Evolutionary conservation across 768 basidiomycete genomes (phyloP).

Genomic region (Auricularia cornea): DNA sequence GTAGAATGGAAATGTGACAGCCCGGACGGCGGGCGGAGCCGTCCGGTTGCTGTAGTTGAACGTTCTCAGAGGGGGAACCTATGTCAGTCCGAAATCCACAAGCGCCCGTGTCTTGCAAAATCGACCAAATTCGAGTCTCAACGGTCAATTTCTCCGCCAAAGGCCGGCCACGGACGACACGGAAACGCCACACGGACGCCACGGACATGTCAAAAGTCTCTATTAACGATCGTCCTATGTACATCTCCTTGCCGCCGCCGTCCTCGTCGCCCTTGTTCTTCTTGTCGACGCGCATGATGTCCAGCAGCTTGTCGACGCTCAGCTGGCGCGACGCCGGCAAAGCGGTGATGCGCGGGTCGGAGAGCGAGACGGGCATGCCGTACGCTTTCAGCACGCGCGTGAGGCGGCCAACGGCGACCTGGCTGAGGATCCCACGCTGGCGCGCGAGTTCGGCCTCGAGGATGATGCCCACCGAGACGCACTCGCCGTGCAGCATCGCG

Average conservation of each 20-base stretch:
- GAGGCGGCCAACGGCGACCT: slow-evolving; percentile 88
- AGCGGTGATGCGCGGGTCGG: slow-evolving; percentile 67
- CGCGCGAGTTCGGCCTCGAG: slow-evolving; percentile 92
- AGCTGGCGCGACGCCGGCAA: slow-evolving; percentile 65
- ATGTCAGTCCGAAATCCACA: too few relatives aligned
- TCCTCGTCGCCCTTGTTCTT: slow-evolving; percentile 91
- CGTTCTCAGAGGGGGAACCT: too few relatives aligned
- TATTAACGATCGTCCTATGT: too few relatives aligned
- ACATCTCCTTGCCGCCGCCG: slow-evolving; percentile 86
- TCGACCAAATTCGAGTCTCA: too few relatives aligned
- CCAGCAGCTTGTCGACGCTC: slow-evolving; percentile 72
- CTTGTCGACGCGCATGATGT: slow-evolving; percentile 96
- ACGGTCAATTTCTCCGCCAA: too few relatives aligned
- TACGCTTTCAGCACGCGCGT: slow-evolving; percentile 83
- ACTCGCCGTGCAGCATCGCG: slow-evolving; percentile 91
- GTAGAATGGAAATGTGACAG: too few relatives aligned
- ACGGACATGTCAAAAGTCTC: too few relatives aligned
- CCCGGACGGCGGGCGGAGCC: too few relatives aligned
- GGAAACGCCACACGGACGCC: too few relatives aligned
- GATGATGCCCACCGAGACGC: slow-evolving; percentile 92
- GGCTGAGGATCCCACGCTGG: slow-evolving; percentile 76
- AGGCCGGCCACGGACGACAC: too few relatives aligned
- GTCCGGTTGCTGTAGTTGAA: too few relatives aligned
- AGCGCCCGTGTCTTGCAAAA: too few relatives aligned
- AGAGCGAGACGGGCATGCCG: slow-evolving; percentile 76